phyloP scores from a whole-genome alignment of 2,329 filamentous ascomycete species.

The Arthrobotrys pseudoclavata region DNA sequence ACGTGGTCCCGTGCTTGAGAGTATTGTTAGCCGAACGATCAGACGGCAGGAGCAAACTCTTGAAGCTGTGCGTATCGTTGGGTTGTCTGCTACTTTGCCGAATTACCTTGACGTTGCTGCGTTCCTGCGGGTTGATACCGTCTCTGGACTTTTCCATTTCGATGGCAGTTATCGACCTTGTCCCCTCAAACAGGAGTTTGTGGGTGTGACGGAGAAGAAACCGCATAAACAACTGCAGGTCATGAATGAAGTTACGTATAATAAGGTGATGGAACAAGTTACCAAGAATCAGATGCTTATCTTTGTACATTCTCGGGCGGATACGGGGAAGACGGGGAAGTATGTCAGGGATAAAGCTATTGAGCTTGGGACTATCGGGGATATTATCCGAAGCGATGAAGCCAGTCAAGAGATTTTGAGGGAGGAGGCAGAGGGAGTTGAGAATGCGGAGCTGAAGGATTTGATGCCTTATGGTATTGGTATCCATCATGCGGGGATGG shows the following conservation, averaged over 20 bases:
- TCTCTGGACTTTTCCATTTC: conserved; percentile 93
- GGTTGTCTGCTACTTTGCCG: conserved; percentile 92
- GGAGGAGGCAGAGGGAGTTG: conserved; percentile 81
- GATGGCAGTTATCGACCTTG: conserved; percentile 94
- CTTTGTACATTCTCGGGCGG: conserved; percentile 97
- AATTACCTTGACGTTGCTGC: conserved; percentile 97
- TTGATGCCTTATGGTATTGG: conserved; percentile 95
- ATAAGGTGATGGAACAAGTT: conserved; percentile 92
- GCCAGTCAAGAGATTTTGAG: conserved; percentile 89
- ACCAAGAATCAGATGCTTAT: conserved; percentile 98
- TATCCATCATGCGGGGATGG: conserved; percentile 99
- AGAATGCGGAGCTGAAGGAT: conserved; percentile 91
- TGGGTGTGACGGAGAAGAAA: conserved; percentile 97
- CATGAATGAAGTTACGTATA: conserved; percentile 99
- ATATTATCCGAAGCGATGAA: conserved; percentile 92
- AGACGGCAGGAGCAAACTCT: conserved; percentile 93
- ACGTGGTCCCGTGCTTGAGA: conserved; percentile 94
- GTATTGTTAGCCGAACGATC: conserved; percentile 94
- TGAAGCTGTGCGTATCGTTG: conserved; percentile 90
- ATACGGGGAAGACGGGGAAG: conserved; percentile 96
- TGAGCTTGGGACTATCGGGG: conserved; percentile 96
- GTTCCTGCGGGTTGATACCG: conserved; percentile 88
- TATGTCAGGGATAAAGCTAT: conserved; percentile 97
- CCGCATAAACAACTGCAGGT: conserved; percentile 98
- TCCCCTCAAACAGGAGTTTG: conserved; percentile 94